Base-by-base conservation (phyloP, 257 asterid species). In the Verbena officinalis region DNA sequence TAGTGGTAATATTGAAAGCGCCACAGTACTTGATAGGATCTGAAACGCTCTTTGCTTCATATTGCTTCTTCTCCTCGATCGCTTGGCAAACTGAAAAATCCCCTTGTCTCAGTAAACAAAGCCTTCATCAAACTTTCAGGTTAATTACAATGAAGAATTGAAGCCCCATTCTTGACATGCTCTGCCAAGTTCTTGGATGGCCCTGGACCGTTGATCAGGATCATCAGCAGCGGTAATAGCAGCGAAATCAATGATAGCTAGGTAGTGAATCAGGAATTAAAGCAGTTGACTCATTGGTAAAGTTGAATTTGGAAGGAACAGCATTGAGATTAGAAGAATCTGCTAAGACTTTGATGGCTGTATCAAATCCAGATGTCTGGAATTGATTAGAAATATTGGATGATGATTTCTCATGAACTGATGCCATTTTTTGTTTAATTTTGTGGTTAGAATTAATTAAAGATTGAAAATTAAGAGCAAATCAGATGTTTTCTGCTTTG, bases 1-100 rank as follows among this genome's bases (percentile, higher is more conserved):
- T 48, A 11, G 52, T 68, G 13, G 65, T 36, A 17, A 72, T 60
- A 10, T 71, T 60, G 9, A 65, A 60, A 15, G 21, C 55, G 5
- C 78, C 83, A 19, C 70, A n/a, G n/a, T n/a, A 76, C 22, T 70
- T 75, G 3, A 82, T 61, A 5, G 87, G 82, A 64, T 77, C 83
- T 4, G 75, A 66, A 31, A 61, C 59, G 10, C 59, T 71, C 40
- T 74, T 70, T 16, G 69, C 77, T 11, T 62, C 69, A 54, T 72
- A 70, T 44, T 54, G 54, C 52, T 53, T 50, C 59, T 77, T 83
- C 53, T 74, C 84, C 4, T 60, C 75, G 33, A 70, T 78, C 0
- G n/a, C n/a, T n/a, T n/a, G 77, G 63, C 59, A 83, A 49, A 13
- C 21, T 40, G 58, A 76, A 73, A 39, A 75, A 83, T 14, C 77